Percentiles rank a stretch among this genome's conserved stretches.
phyloP scores from a whole-genome alignment of 2,329 filamentous ascomycete species.

The Trichoderma sp. region DNA sequence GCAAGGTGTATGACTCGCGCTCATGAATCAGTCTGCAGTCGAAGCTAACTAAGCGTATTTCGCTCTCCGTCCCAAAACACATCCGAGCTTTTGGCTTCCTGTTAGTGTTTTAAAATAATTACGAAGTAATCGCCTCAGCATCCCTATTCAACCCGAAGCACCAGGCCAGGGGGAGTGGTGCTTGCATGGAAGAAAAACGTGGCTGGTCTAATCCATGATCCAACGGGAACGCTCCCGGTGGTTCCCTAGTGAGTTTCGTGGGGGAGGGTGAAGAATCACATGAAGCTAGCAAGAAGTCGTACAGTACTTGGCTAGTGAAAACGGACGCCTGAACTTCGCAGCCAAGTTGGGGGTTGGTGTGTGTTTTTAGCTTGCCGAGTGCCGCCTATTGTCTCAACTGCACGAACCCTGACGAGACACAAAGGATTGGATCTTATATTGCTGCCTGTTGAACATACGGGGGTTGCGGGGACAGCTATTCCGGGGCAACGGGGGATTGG shows the following conservation, averaged over 20 bases:
- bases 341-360: neutral
- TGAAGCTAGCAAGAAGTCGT: neutral
- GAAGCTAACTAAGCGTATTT: neutral
- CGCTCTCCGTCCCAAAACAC: neutral
- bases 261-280: neutral
- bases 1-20: constrained; percentile 1
- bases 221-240: constrained; percentile 15
- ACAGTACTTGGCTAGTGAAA: neutral
- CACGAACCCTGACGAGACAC: neutral
- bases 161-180: neutral
- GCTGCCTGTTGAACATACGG: constrained; percentile 1
- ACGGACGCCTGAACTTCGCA: neutral
- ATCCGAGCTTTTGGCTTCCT: neutral
- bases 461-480: neutral
- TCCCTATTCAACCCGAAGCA: constrained; percentile 11
- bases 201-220: neutral
- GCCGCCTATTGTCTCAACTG: neutral
- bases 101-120: neutral
- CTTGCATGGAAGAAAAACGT: constrained; percentile 7
- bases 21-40: constrained; percentile 6
- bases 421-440: neutral
- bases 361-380: neutral
- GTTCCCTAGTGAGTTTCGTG: neutral
- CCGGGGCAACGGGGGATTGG: neutral
- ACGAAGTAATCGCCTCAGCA: neutral